Conservation (phyloP, 108 stramenopile genomes). For the Ochromonas danica region DNA sequence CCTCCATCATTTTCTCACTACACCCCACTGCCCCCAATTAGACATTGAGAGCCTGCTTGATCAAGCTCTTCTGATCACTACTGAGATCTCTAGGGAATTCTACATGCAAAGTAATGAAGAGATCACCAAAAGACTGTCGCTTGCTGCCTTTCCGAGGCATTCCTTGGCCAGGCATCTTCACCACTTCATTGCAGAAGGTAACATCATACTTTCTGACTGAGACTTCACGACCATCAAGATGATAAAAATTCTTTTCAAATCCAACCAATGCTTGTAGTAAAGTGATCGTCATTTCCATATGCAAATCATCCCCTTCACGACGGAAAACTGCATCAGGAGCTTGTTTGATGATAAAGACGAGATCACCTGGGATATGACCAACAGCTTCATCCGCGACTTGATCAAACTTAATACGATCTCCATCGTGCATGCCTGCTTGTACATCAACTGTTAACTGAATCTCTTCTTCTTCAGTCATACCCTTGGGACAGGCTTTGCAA, state of each 20-base stretch:
- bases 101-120: slow-evolving; percentile 44
- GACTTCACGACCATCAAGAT: slow-evolving; percentile 59
- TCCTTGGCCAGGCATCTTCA: slow-evolving; percentile 52
- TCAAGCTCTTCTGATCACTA: slow-evolving; percentile 28
- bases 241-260: slow-evolving; percentile 49
- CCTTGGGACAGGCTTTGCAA: slow-evolving; percentile 81
- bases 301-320: slow-evolving; percentile 57
- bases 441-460: slow-evolving; percentile 86
- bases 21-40: no score
- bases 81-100: slow-evolving; percentile 43
- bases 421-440: slow-evolving; percentile 70
- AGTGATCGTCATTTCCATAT: slow-evolving; percentile 53
- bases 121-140: slow-evolving; percentile 34
- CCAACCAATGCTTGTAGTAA: slow-evolving; percentile 63
- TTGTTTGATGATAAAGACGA: slow-evolving; percentile 56
- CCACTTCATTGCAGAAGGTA: slow-evolving; percentile 51
- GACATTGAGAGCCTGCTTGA: slow-evolving; percentile 25
- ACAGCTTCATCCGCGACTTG: slow-evolving; percentile 55
- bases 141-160: slow-evolving; percentile 56
- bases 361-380: slow-evolving; percentile 56
- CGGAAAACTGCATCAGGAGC: slow-evolving; percentile 48
- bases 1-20: no score
- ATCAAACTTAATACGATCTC: slow-evolving; percentile 80
- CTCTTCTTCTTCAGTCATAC: slow-evolving; percentile 83
- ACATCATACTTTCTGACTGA: slow-evolving; percentile 38